Evolutionary conservation across 352 stramenopile species (phyloP), one percentile per base, ranked within the genome.

Genomic region (Phytophthora constricta): DNA sequence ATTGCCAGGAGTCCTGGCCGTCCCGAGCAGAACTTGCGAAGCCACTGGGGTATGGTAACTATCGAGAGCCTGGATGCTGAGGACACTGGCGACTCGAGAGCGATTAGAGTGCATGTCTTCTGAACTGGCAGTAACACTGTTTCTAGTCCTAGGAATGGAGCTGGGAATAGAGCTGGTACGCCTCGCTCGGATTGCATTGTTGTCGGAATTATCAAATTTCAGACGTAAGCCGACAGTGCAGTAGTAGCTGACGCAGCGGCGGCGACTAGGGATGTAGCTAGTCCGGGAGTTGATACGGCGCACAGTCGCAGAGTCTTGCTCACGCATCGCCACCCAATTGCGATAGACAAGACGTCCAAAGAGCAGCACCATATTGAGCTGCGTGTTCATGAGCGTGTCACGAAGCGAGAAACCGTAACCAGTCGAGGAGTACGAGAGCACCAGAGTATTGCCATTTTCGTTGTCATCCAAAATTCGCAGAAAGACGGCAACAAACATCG

Each of bases 361-460:
- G 28, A 80, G 52, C 31, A 80, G 19, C 11, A 70, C 47, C 48
- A 80, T 68, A 33, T 70, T 77, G 17, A 62, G 25, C 46, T 73
- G 62, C 14, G 43, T 57, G 51, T 76, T 79, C 41, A 79, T 62
- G 13, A 79, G 55, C 17, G 65, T 63, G 13, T 76, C 66, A 19
- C 62, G 66, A n/a, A 65, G 58, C 16, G 71, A 65, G 17, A 79
- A 63, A 3, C 51, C 51, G 13, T 54, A 33, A 9, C 19, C 26
- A 10, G 48, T 54, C 22, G 43, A 62, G 0, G 67, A 62, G 16
- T 76, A 75, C 8, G 37, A 56, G 2, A 70, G 22, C 1, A 74
- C 20, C n/a, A 65, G 31, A 0, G 43, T 26, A 5, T 63, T 56
- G 7, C 52, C 46, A 5, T 45, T 9, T 2, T 51, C 66, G n/a